Evolutionary conservation across 2,329 filamentous ascomycete genomes (phyloP), one percentile per base, ranked within the genome.

Genomic region (Purpureocillium takamizusanense): DNA sequence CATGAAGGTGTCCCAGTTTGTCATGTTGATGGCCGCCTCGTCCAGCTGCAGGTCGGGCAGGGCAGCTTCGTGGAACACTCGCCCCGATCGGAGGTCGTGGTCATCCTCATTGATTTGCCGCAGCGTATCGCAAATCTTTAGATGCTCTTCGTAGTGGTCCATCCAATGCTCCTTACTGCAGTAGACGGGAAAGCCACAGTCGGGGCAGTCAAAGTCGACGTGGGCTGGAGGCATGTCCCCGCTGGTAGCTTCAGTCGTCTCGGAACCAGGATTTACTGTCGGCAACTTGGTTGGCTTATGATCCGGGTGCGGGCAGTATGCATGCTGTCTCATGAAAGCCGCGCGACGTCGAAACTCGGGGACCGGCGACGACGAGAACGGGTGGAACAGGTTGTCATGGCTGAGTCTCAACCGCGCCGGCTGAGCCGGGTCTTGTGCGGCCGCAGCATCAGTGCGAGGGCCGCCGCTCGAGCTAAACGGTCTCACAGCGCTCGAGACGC

Each of bases 61-160:
- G 44, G 89, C 80, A 54, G 94, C 97, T 60, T 98, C 94, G 12
- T 85, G 82, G 62, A 98, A 98, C 60, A 87, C 83, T 21, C 92
- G 77, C 4, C 92, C 92, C 14, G 87, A 95, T 36, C 84, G 74
- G 48, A 98, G 65, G 59, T 98, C 92, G 56, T 98, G 94, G 51
- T 98, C 92, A 55, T 98, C 92, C 65, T 98, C 92, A 51, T 98
- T 98, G 63, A 95, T 90, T 63, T 97, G 83, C 47, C 83, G 74
- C 40, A 98, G 67, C 0, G 85, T 85, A 53, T 98, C 90, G 60
- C 92, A 98, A 28, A 98, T 81, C 55, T 95, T 78, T 43, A 98
- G 61, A 61, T 98, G 92, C 14, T 81, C 75, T 62, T 97, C 90
- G 55, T 95, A 98, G 60, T 97, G 87, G 51, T 94, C 87, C 57